These are phyloP conservation scores for Pelargonium fulgidum DNA, from an alignment of 441 rosid genomes.

Conservation along the genomic window DNA sequence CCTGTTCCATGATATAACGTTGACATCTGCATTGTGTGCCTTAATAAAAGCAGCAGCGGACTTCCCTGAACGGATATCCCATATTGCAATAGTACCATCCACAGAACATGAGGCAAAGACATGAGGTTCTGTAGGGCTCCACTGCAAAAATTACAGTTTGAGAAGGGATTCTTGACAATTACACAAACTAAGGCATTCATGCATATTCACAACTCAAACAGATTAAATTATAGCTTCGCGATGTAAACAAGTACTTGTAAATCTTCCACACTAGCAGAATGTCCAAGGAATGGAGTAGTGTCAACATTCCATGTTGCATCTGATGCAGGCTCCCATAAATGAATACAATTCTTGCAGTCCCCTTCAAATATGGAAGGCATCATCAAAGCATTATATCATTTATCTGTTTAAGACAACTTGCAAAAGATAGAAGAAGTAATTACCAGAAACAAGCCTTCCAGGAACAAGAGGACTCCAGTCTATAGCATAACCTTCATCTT, in stretches of 20 bases:
- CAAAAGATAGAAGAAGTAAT: constrained; percentile 4
- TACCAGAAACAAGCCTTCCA: constrained; percentile 90
- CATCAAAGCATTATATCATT: constrained; percentile 12
- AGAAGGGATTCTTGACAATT: constrained; percentile 14
- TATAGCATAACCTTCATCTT: constrained; percentile 85
- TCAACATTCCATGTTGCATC: constrained; percentile 72
- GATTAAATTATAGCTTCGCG: constrained; percentile 4
- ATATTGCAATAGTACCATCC: constrained; percentile 68
- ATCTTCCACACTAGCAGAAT: constrained; percentile 86
- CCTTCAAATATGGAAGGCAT: constrained; percentile 33
- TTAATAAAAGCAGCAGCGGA: constrained; percentile 56
- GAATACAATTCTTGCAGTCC: constrained; percentile 75
- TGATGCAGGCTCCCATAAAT: constrained; percentile 87
- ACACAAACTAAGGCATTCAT: constrained; percentile 5
- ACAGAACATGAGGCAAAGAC: constrained; percentile 86
- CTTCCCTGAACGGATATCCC: constrained; percentile 79
- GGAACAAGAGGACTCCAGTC: constrained; percentile 86
- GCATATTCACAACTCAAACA: neutral
- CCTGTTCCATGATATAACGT: constrained; percentile 98
- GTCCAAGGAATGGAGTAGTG: constrained; percentile 60
- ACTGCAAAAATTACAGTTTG: constrained; percentile 38
- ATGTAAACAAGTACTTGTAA: constrained; percentile 43
- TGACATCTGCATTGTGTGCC: constrained; percentile 88
- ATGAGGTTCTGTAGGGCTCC: constrained; percentile 82
- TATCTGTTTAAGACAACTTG: constrained; percentile 12